These are phyloP conservation scores for Diaporthe citrichinensis DNA, from an alignment of 2,329 filamentous ascomycete species.

Conservation along the genomic window DNA sequence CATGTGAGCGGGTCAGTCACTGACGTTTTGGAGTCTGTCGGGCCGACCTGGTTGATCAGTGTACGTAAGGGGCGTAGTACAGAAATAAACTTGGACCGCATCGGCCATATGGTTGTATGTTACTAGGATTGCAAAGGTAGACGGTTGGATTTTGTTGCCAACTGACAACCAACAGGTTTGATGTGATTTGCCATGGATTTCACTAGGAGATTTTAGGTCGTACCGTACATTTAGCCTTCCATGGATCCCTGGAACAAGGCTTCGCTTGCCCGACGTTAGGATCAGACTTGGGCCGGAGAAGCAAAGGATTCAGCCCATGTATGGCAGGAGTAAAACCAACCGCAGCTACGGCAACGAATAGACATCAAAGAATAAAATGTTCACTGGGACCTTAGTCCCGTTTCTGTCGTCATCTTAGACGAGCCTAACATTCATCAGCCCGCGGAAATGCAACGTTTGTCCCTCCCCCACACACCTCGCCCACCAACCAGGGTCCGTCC, in stretches of 20 bases:
- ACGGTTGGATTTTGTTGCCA: neutral
- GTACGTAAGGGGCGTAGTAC: conserved; percentile 22
- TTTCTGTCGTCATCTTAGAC: neutral
- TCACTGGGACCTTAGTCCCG: too few species aligned
- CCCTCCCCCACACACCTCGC: too few species aligned
- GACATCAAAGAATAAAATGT: too few species aligned
- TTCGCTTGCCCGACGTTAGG: neutral
- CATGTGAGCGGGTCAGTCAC: neutral
- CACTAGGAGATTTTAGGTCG: neutral
- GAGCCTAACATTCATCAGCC: neutral
- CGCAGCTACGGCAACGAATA: neutral
- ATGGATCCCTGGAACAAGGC: neutral
- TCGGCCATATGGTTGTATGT: too few species aligned
- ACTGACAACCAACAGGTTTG: neutral
- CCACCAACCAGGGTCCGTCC: too few species aligned
- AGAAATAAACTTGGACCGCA: neutral
- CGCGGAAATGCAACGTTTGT: neutral
- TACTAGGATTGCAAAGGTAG: neutral
- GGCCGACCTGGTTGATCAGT: neutral
- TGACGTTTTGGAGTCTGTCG: neutral
- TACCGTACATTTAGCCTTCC: neutral
- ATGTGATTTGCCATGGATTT: neutral
- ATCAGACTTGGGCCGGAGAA: neutral
- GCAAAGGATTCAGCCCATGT: neutral
- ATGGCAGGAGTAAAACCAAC: neutral